Base-by-base conservation (phyloP, 1,139 yeast species). In the Scheffersomyces insectosa region DNA sequence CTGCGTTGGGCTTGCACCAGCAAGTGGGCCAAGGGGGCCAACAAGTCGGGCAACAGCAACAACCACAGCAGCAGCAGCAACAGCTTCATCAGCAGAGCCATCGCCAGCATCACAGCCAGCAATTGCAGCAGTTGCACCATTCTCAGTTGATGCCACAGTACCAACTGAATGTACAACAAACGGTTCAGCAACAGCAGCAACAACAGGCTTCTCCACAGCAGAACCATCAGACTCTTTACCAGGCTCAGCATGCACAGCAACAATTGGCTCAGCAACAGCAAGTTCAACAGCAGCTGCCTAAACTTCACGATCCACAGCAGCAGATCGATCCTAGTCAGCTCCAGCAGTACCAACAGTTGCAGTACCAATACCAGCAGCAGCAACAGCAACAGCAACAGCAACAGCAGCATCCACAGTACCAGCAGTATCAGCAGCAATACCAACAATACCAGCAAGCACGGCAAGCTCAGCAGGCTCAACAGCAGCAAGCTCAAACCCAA, bases 381-480 rank as follows among this genome's bases (percentile, higher is more conserved):
- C 51, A 49, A 27, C 50, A 38, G 27, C 54, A 47, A 40, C 55
- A 40, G 28, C 52, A 43, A 5, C 56, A 47, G 32, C 53, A 44
- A 34, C 42, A 16, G 7, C 44, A 38, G 8, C 54, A 48, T 31
- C 55, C 42, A 29, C 43, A 40, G 4, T 47, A 42, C 13, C 45
- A 42, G 28, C 50, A 41, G 12, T 58, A 47, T 25, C 53, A 42
- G 12, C 49, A 44, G 12, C 49, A 42, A 20, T 52, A 44, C 12
- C 54, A 36, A 11, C 58, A 49, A 12, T 53, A 43, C 20, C 56
- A 48, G n/a, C 51, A 45, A 32, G 44, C 30, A 8, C 48, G 41
- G 14, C 46, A 39, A n/a, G 47, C 46, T 28, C 49, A 36, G n/a
- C 41, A 30, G 23, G 57, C 46, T 10, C 50, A 38, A 16, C 54